Percentiles rank a stretch among this genome's conserved stretches.
Conservation (phyloP, 1,139 yeast species). For the Candida labiduridarum region DNA sequence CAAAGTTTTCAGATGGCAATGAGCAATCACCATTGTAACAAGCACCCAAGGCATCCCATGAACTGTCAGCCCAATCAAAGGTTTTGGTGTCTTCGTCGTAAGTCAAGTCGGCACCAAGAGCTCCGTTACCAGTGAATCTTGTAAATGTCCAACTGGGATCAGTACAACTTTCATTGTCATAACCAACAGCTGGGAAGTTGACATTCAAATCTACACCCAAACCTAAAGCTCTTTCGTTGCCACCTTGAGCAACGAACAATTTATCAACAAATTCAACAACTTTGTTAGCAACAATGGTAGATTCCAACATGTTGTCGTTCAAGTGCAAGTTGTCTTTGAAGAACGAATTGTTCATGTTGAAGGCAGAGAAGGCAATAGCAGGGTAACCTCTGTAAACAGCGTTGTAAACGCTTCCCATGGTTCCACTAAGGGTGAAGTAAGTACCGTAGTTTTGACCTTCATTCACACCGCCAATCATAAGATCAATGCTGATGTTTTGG, state of each 20-base stretch:
- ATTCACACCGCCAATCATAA: constrained; percentile 50
- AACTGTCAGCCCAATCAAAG: constrained; percentile 19
- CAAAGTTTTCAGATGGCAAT: constrained; percentile 37
- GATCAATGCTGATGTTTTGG: constrained; percentile 36
- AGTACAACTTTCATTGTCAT: constrained; percentile 32
- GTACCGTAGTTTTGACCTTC: constrained; percentile 49
- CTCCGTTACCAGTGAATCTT: constrained; percentile 39
- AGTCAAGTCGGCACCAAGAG: constrained; percentile 30
- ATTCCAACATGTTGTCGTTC: constrained; percentile 32
- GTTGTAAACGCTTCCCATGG: constrained; percentile 48
- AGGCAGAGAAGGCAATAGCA: constrained; percentile 48
- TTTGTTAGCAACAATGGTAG: constrained; percentile 38
- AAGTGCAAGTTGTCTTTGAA: constrained; percentile 38
- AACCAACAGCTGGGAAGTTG: constrained; percentile 45
- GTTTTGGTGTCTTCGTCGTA: constrained; percentile 34
- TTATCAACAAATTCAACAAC: constrained; percentile 35
- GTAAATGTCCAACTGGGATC: constrained; percentile 38
- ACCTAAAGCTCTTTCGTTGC: constrained; percentile 37
- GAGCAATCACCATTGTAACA: constrained; percentile 39
- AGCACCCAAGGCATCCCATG: constrained; percentile 23
- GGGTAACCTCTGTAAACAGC: constrained; percentile 47
- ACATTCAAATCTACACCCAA: constrained; percentile 44
- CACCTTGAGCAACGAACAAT: constrained; percentile 35
- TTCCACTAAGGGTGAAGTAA: constrained; percentile 41
- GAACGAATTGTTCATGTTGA: constrained; percentile 46